Evolutionary conservation across 345 rosid genomes (phyloP).

Genomic region (Geranium brycei): DNA sequence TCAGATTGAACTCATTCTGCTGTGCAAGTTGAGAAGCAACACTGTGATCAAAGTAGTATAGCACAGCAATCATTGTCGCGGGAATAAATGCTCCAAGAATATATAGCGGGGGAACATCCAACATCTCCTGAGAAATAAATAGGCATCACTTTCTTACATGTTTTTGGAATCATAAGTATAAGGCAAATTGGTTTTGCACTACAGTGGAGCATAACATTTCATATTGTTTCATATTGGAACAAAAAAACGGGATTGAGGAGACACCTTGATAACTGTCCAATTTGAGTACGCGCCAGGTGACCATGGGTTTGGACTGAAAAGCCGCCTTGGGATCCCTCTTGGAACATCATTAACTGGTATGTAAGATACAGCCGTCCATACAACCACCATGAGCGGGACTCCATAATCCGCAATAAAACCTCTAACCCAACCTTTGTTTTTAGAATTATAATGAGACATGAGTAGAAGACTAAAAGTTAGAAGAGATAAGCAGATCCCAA

Average conservation of each 20-base stretch:
- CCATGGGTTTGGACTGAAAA: slow-evolving; percentile 60
- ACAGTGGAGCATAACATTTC: no score
- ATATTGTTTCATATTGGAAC: background rate
- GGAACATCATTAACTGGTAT: slow-evolving; percentile 43
- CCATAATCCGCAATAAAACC: slow-evolving; percentile 52
- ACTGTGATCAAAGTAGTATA: slow-evolving; percentile 57
- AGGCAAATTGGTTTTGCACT: no score
- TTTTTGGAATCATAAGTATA: background rate
- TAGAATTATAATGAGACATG: background rate
- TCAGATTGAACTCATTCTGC: slow-evolving; percentile 52
- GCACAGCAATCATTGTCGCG: slow-evolving; percentile 59
- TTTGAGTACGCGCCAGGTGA: slow-evolving; percentile 49
- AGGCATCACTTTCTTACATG: slow-evolving; percentile 10
- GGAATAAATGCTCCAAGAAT: slow-evolving; percentile 54
- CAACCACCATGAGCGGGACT: slow-evolving; percentile 49
- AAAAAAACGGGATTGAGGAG: background rate
- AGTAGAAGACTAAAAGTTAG: background rate
- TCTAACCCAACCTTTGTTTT: slow-evolving; percentile 33
- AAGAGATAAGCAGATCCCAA: slow-evolving; percentile 6
- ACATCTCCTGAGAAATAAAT: slow-evolving; percentile 32
- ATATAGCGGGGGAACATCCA: slow-evolving; percentile 39
- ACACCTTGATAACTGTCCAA: slow-evolving; percentile 52
- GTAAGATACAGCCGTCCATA: slow-evolving; percentile 49
- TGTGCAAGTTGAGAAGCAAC: slow-evolving; percentile 59
- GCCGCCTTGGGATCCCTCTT: slow-evolving; percentile 49